Evolutionary conservation across 257 asterid genomes (phyloP), one percentile per base, ranked within the genome.

Genomic region (Nicotiana sylvestris): DNA sequence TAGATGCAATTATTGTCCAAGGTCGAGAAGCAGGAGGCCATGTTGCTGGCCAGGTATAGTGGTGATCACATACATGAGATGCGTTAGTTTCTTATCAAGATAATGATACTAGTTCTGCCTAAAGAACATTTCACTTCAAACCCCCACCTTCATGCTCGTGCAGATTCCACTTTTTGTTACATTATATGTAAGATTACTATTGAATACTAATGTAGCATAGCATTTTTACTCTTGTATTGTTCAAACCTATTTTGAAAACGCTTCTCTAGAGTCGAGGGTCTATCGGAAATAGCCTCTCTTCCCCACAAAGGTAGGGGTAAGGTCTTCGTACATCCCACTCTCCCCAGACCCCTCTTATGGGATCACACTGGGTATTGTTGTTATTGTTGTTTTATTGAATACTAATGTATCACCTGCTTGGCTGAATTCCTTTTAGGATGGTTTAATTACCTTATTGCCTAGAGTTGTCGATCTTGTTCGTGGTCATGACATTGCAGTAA

Each of bases 21-120:
- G 98, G 97, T 66, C 78, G 77, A 17, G 98, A 95, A 89, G 98
- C 98, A 57, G 98, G 98, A 74, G 98, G 98, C 53, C 98, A 95
- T 89, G 90, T 95, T 76, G 89, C 90, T 81, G 97, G 97, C 25
- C 96, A 91, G 97, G 98, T 95, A 90, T 66, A 53, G 66, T 21
- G 30, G 39, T 11, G 69, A 17, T 33, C 5, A 53, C 6, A 8
- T 43, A 64, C 37, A 25, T 72, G 60, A 72, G 25, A 6, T 46
- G 13, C 21, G 0, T 1, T 46, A 12, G 13, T n/a, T 43, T 72
- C 10, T 46, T 12, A 43, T 70, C 58, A 43, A 21, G 58, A n/a
- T 70, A 43, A 70, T 33, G 4, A 70, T 37, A n/a, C 21, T 39
- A 11, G n/a, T 70, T 43, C 78, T 43, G 32, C 21, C 21, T 21